Percentiles rank a stretch among this genome's conserved stretches.
Conservation (phyloP, 1,284 basidiomycete species). For the Singerocomus inundabilis region DNA sequence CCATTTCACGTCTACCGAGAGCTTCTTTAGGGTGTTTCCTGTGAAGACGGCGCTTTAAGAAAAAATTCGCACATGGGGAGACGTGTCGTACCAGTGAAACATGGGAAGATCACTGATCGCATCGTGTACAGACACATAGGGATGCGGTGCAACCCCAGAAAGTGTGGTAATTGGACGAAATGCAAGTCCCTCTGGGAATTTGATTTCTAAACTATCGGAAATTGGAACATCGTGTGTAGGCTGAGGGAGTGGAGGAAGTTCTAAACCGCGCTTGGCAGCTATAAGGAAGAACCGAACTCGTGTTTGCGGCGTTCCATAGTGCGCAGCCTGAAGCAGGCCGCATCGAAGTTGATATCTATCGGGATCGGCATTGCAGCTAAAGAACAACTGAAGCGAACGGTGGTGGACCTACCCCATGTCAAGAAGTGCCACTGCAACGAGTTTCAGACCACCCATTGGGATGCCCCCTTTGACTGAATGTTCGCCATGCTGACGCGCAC, state of each 20-base stretch:
- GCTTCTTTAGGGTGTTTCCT: constrained; percentile 24
- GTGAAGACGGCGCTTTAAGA: constrained; percentile 12
- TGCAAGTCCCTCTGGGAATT: constrained; percentile 39
- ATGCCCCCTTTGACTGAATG: constrained; percentile 59
- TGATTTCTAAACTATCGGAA: constrained; percentile 45
- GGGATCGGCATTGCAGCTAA: not conserved
- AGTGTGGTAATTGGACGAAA: constrained; percentile 47
- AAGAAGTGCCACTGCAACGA: constrained; percentile 55
- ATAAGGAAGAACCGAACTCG: constrained; percentile 70
- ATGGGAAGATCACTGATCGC: constrained; percentile 66
- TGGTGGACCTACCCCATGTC: constrained; percentile 54
- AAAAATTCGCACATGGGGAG: not conserved
- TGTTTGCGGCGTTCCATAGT: constrained; percentile 71
- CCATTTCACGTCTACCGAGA: constrained; percentile 14
- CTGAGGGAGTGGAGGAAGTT: constrained; percentile 63
- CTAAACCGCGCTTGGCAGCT: constrained; percentile 51
- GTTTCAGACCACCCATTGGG: constrained; percentile 64
- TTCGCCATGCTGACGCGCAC: constrained; percentile 46
- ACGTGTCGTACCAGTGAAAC: constrained; percentile 62
- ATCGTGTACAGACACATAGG: constrained; percentile 57
- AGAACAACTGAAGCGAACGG: not conserved
- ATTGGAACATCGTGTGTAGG: constrained; percentile 65
- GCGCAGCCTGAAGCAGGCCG: constrained; percentile 62
- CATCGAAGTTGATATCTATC: constrained; percentile 67
- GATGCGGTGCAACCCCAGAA: constrained; percentile 50